phyloP scores from a whole-genome alignment of 306 rosid genomes.

The Parietaria judaica region DNA sequence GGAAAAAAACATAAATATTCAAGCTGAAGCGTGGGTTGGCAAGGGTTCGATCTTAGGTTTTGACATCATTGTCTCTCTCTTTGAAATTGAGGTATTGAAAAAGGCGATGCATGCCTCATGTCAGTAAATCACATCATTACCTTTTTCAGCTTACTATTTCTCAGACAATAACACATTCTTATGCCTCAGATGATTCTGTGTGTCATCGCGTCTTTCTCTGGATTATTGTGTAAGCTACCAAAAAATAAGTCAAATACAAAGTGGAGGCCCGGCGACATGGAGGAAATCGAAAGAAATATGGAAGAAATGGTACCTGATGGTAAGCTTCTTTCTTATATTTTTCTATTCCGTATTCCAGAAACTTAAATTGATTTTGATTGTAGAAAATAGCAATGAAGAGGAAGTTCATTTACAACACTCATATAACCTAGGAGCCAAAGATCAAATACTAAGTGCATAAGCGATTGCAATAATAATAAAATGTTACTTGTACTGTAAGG shows the following conservation, averaged over 20 bases:
- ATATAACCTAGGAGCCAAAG: no score
- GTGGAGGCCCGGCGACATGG: constrained; percentile 30
- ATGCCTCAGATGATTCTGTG: constrained; percentile 52
- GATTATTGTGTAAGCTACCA: constrained; percentile 27
- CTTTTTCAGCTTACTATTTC: neutral
- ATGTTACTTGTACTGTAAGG: neutral
- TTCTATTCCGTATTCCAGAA: constrained; percentile 1
- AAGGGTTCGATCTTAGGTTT: constrained; percentile 53
- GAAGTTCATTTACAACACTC: no score
- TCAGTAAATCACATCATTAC: neutral
- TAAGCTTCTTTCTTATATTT: constrained; percentile 20
- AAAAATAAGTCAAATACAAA: constrained; percentile 26
- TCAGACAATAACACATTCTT: constrained; percentile 16
- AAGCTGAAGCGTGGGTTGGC: constrained; percentile 42
- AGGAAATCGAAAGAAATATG: constrained; percentile 34
- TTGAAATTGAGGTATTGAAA: constrained; percentile 52
- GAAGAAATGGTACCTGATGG: constrained; percentile 73
- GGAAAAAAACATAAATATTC: constrained; percentile 37
- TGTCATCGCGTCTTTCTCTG: constrained; percentile 56
- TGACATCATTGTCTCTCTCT: constrained; percentile 57
- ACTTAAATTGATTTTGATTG: no score
- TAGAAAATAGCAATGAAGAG: no score
- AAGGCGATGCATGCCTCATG: constrained; percentile 3
- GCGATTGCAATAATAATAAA: no score
- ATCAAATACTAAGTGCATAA: no score